Percentiles rank a stretch among this genome's conserved stretches.
phyloP scores from a whole-genome alignment of 768 basidiomycete species.

The Suillus discolor region DNA sequence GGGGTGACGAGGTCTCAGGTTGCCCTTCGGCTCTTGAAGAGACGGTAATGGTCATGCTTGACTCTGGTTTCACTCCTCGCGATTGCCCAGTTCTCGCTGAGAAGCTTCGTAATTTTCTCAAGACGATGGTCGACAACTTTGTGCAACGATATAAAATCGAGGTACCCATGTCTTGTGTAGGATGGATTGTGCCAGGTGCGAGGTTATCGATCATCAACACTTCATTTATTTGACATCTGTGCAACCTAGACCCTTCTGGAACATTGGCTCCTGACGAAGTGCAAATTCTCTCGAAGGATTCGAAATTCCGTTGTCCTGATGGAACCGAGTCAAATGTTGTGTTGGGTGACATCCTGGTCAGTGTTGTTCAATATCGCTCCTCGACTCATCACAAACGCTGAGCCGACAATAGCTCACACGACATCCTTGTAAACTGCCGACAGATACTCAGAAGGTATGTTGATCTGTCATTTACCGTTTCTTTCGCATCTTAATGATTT shows the following conservation, averaged over 20 bases:
- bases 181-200: constrained; percentile 61
- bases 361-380: constrained; percentile 8
- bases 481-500: background rate
- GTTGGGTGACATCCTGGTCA: constrained; percentile 58
- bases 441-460: constrained; percentile 63
- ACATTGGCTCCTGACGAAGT: constrained; percentile 57
- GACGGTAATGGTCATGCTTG: constrained; percentile 56
- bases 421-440: constrained; percentile 72
- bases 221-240: background rate
- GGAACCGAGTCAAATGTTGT: constrained; percentile 52
- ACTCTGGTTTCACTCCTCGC: constrained; percentile 59
- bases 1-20: constrained; percentile 65
- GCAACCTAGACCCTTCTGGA: constrained; percentile 49
- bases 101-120: constrained; percentile 54
- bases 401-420: constrained; percentile 48
- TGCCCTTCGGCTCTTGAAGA: constrained; percentile 65
- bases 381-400: background rate
- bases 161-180: constrained; percentile 60
- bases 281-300: constrained; percentile 52
- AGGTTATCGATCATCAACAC: background rate
- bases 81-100: constrained; percentile 50
- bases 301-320: constrained; percentile 42
- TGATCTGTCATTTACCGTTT: background rate
- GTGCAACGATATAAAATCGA: constrained; percentile 48
- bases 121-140: constrained; percentile 43